Conservation (phyloP, 768 basidiomycete species). For the Leccinum arenicola region DNA sequence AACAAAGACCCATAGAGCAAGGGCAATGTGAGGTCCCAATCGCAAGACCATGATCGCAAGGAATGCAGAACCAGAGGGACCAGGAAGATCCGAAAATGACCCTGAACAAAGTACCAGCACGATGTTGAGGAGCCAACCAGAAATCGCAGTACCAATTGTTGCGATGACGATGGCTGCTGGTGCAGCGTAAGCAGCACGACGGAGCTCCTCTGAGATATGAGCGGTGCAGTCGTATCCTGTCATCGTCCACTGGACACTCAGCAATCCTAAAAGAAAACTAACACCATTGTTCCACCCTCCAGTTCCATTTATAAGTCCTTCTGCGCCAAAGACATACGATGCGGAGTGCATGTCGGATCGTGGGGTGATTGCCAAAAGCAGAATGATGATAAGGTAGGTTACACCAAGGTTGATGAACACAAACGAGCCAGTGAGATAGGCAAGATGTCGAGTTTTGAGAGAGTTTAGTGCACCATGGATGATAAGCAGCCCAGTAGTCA, state of each 20-base stretch:
- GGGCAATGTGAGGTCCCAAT: constrained; percentile 47
- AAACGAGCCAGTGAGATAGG: constrained; percentile 33
- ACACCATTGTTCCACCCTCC: constrained; percentile 43
- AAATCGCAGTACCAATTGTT: constrained; percentile 43
- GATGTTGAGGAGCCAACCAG: constrained; percentile 68
- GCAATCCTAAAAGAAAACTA: constrained; percentile 43
- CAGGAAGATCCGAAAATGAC: constrained; percentile 46
- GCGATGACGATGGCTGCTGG: constrained; percentile 45
- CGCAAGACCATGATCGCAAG: constrained; percentile 54
- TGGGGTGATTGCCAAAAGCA: constrained; percentile 42
- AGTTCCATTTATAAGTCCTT: constrained; percentile 37
- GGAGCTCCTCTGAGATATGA: constrained; percentile 43
- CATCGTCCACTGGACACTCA: constrained; percentile 50
- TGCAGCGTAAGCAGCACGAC: constrained; percentile 48
- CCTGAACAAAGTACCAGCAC: constrained; percentile 59
- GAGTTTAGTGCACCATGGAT: constrained; percentile 45
- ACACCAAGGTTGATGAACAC: constrained; percentile 47
- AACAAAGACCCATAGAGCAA: constrained; percentile 56
- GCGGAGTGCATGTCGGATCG: constrained; percentile 55
- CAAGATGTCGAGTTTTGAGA: constrained; percentile 38
- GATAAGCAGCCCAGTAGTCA: constrained; percentile 39
- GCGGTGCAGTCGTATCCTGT: constrained; percentile 31
- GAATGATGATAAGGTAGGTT: constrained; percentile 41
- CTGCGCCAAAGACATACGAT: constrained; percentile 52
- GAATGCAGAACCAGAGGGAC: constrained; percentile 52